phyloP scores from a whole-genome alignment of 306 rosid species.

The Casuarina cunninghamiana region DNA sequence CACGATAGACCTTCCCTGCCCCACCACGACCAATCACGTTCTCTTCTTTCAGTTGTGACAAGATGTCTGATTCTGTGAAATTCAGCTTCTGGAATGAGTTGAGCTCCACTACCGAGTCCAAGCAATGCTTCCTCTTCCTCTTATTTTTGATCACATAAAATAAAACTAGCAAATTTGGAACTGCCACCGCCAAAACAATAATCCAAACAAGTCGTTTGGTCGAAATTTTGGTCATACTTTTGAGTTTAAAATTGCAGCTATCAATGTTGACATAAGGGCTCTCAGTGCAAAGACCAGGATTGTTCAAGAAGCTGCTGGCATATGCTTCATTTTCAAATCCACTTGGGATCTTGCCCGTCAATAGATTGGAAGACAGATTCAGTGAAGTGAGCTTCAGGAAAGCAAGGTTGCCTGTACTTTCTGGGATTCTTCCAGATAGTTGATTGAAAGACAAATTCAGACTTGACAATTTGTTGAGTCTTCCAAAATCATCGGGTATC shows the following conservation, averaged over 20 bases:
- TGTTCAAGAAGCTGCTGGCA: slow-evolving; percentile 61
- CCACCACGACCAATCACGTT: slow-evolving; percentile 81
- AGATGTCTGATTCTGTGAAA: slow-evolving; percentile 57
- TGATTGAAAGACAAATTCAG: no score
- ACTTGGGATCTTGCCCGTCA: no score
- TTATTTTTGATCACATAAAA: slow-evolving; percentile 18
- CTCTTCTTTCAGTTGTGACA: slow-evolving; percentile 40
- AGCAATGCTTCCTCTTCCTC: slow-evolving; percentile 37
- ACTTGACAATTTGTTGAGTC: no score
- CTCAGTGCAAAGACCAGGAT: slow-evolving; percentile 63
- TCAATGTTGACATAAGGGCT: slow-evolving; percentile 29
- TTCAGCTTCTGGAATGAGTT: slow-evolving; percentile 62
- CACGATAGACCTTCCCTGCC: slow-evolving; percentile 70
- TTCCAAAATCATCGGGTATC: no score
- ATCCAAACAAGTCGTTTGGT: slow-evolving; percentile 50
- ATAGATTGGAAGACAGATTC: no score
- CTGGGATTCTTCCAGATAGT: no score
- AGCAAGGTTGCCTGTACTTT: no score
- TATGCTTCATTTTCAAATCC: not conserved
- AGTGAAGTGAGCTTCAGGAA: no score
- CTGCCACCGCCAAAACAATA: slow-evolving; percentile 14
- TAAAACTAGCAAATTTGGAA: slow-evolving; percentile 21
- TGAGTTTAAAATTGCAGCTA: slow-evolving; percentile 37
- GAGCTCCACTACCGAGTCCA: slow-evolving; percentile 56
- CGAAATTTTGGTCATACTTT: slow-evolving; percentile 38